Evolutionary conservation across 2,329 filamentous ascomycete species (phyloP).

Genomic region (Paraphaeosphaeria sporulosa): DNA sequence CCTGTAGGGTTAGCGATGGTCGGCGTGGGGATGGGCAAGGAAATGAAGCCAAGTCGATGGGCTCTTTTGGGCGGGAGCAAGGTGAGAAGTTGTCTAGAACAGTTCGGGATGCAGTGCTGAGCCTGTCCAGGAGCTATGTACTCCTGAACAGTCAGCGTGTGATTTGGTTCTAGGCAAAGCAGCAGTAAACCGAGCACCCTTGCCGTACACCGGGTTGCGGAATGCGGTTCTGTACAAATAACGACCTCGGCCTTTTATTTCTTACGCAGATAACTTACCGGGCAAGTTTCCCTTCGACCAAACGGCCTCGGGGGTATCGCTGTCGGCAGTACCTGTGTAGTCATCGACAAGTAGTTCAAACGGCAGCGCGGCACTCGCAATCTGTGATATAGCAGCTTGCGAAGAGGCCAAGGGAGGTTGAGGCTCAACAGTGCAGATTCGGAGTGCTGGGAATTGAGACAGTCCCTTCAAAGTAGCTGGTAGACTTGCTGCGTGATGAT

Average conservation of each 20-base stretch:
- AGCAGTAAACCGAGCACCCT: background rate
- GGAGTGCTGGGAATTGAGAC: constrained; percentile 24
- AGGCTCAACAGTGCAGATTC: constrained; percentile 23
- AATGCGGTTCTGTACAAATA: background rate
- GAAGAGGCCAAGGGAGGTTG: background rate
- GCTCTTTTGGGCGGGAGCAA: background rate
- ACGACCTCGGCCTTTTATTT: background rate
- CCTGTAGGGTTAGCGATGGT: constrained; percentile 8
- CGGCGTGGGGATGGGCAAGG: constrained; percentile 16
- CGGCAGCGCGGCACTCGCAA: background rate
- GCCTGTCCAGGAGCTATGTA: background rate
- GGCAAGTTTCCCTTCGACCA: background rate
- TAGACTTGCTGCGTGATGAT: constrained; percentile 16
- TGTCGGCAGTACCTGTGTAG: too few species aligned
- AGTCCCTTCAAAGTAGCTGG: constrained; percentile 17
- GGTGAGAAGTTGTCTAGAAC: too few species aligned
- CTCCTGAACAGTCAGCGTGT: background rate
- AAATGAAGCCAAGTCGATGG: background rate
- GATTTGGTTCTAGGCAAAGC: background rate
- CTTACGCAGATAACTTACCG: background rate
- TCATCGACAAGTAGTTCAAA: background rate
- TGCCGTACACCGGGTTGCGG: background rate
- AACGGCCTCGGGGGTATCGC: background rate
- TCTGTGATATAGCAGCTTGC: background rate
- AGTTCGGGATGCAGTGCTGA: background rate